Evolutionary conservation across 2,329 filamentous ascomycete genomes (phyloP), one percentile per base, ranked within the genome.

Genomic region (Drechslerella coelobrocha): DNA sequence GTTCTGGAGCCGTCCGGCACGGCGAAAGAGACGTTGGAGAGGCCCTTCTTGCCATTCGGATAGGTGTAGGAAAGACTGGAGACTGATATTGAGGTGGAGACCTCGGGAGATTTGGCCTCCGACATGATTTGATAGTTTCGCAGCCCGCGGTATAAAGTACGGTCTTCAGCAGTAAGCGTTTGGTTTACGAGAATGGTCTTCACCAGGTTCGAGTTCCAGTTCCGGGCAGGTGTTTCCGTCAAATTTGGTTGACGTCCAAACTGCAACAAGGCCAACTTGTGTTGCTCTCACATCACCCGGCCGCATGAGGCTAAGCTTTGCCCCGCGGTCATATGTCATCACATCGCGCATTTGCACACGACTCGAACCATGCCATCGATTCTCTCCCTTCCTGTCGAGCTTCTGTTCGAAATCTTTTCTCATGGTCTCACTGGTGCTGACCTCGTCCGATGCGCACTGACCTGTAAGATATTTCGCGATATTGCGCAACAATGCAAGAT

Each of bases 1-100:
- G 93, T 96, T 72, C 94, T 89, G 68, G 90, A 94, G 63, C 89
- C 87, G 0, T 91, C 83, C 2, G 94, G 93, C 23, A 97, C 86
- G 71, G 87, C 82, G 60, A 99, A 84, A 24, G 81, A 83, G 76
- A 99, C 85, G 79, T 92, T 81, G 54, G 84, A 81, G 29, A 99
- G 83, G 62, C 93, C 94, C n/a, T 84, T 85, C 47, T 88, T 88
- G 77, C 89, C 88, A 82, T 96, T 90, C 14, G 89, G 90, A 81
- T 97, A 99, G 47, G 85, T 87, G 84, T 97, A 99, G 73, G 87
- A 92, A 60, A 99, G 87, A 79, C 87, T 81, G 39, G 83, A 86
- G 75, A 94, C 89, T 75, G 85, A 80, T 78, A 99, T 90, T 31
- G 65, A 61, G 37, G 66, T 60, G 37, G 51, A 53, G 29, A 39